Conservation (phyloP, 306 rosid species). For the Castanea crenata region DNA sequence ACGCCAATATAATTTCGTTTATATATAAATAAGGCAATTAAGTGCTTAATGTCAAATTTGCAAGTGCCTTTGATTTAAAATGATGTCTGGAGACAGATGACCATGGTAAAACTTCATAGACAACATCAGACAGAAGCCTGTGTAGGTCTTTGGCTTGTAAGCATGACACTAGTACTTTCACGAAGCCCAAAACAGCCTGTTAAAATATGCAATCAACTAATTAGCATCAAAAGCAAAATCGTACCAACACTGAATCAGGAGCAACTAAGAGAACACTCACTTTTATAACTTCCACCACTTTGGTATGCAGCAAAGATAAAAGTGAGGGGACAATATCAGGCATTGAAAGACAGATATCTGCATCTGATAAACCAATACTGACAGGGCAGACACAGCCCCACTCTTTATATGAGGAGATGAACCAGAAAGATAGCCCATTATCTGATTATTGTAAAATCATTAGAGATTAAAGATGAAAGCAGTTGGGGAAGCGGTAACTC, state of each 20-base stretch:
- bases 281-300: slow-evolving; percentile 76
- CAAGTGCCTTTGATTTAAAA: slow-evolving; percentile 77
- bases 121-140: slow-evolving; percentile 55
- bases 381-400: slow-evolving; percentile 91
- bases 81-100: slow-evolving; percentile 80
- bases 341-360: slow-evolving; percentile 52
- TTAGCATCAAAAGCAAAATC: slow-evolving; percentile 16
- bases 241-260: slow-evolving; percentile 15
- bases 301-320: slow-evolving; percentile 73
- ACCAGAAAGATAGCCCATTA: slow-evolving; percentile 88
- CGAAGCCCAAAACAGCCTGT: slow-evolving; percentile 95
- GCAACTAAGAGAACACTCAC: slow-evolving; percentile 38
- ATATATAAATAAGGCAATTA: background rate
- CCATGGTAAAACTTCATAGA: slow-evolving; percentile 69
- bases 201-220: slow-evolving; percentile 26
- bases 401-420: slow-evolving; percentile 89
- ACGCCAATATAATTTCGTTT: too few relatives aligned
- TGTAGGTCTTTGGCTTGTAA: slow-evolving; percentile 61
- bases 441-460: slow-evolving; percentile 42
- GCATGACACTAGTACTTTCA: slow-evolving; percentile 83
- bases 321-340: slow-evolving; percentile 76
- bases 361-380: slow-evolving; percentile 69
- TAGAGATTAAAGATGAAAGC: background rate
- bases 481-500: background rate
- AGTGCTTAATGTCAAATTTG: slow-evolving; percentile 15